Percentiles rank a stretch among this genome's conserved stretches.
Evolutionary conservation across 177 flowering plant species (phyloP).

Genomic region (Telopea speciosissima): DNA sequence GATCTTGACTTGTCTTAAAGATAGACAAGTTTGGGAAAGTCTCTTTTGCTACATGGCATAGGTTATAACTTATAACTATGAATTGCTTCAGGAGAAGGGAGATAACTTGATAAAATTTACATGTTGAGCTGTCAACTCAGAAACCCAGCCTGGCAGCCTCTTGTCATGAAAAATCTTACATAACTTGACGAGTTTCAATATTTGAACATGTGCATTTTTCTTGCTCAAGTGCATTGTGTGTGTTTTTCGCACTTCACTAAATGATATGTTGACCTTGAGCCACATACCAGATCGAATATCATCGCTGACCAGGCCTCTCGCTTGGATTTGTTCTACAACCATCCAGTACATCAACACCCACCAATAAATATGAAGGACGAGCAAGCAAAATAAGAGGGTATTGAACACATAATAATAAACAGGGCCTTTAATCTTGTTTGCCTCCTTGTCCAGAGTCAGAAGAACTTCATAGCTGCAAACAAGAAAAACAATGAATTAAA

Average conservation of each 20-base stretch:
- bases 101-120: too few species aligned
- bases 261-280: not conserved
- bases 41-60: too few species aligned
- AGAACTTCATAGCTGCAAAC: constrained; percentile 78
- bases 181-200: not conserved
- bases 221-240: not conserved
- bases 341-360: constrained; percentile 82
- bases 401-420: constrained; percentile 81
- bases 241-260: not conserved
- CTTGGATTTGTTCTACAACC: constrained; percentile 85
- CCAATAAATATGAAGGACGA: constrained; percentile 91
- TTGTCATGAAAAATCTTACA: not conserved
- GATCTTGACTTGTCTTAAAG: too few species aligned
- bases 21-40: too few species aligned
- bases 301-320: constrained; percentile 75
- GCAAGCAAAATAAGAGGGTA: constrained; percentile 70
- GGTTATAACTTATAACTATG: too few species aligned
- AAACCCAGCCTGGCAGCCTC: too few species aligned
- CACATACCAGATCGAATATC: constrained; percentile 91
- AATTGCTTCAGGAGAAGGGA: too few species aligned
- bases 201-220: not conserved
- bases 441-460: constrained; percentile 53
- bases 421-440: constrained; percentile 64
- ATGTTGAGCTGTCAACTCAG: too few species aligned
- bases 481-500: too few species aligned